phyloP scores from a whole-genome alignment of 1,284 basidiomycete genomes.

The Boletus smithii region DNA sequence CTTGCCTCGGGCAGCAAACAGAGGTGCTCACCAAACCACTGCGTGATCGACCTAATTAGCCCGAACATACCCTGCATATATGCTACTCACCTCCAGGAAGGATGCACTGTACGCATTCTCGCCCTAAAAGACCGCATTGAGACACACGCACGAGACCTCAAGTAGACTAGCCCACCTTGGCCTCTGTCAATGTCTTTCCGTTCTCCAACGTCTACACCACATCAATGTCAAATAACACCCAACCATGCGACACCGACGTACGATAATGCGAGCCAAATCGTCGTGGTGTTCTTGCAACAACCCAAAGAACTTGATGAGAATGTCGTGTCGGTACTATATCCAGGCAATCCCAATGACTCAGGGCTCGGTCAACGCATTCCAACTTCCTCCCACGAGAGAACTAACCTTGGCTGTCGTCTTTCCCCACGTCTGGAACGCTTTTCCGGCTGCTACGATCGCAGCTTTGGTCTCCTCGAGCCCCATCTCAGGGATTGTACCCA shows the following conservation, averaged over 20 bases:
- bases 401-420: conserved; percentile 74
- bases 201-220: conserved; percentile 79
- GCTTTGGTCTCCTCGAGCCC: conserved; percentile 74
- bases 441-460: conserved; percentile 75
- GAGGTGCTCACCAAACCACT: conserved; percentile 71
- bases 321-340: conserved; percentile 69
- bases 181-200: conserved; percentile 83
- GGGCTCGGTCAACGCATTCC: not conserved
- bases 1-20: not conserved
- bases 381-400: not conserved
- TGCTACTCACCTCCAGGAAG: conserved; percentile 67
- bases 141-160: not conserved
- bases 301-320: conserved; percentile 68
- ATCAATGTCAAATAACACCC: conserved; percentile 16
- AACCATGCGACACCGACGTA: conserved; percentile 36
- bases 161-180: conserved; percentile 48
- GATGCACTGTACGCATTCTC: conserved; percentile 81
- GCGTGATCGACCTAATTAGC: conserved; percentile 11
- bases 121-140: conserved; percentile 42
- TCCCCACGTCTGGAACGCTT: conserved; percentile 79
- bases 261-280: conserved; percentile 79
- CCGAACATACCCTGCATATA: not conserved
- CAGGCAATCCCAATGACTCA: no score
- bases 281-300: conserved; percentile 79
- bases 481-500: conserved; percentile 87